Conservation (phyloP, 2,329 filamentous ascomycete species). For the Clarireedia hainanense region DNA sequence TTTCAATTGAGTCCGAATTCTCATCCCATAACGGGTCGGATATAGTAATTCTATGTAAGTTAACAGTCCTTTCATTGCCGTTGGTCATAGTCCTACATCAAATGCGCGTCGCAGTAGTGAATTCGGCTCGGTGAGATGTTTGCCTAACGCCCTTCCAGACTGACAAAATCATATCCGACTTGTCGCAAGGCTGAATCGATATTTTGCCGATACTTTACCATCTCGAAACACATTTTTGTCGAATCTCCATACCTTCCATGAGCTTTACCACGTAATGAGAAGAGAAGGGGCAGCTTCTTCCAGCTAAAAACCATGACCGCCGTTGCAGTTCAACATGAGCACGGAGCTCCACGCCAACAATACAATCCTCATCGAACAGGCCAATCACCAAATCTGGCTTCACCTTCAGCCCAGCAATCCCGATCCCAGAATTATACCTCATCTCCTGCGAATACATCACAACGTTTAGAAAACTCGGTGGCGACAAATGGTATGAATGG, state of each 20-base stretch:
- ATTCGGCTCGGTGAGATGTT: neutral
- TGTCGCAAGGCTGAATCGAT: constrained; percentile 1
- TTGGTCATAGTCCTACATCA: neutral
- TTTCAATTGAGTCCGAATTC: neutral
- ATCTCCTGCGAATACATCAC: constrained; percentile 15
- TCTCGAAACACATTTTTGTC: neutral
- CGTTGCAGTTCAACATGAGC: constrained; percentile 25
- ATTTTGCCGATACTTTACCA: constrained; percentile 5
- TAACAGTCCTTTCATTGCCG: neutral
- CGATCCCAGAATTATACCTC: constrained; percentile 23
- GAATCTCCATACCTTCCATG: constrained; percentile 12
- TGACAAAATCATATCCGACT: neutral
- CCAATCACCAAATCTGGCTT: constrained; percentile 20
- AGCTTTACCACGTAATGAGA: constrained; percentile 15
- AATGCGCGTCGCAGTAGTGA: neutral
- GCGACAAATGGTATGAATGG: constrained; percentile 6
- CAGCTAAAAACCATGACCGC: constrained; percentile 27
- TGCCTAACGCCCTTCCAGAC: neutral
- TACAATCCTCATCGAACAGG: constrained; percentile 24
- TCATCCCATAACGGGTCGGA: neutral
- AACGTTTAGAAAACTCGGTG: neutral
- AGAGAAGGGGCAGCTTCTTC: constrained; percentile 15
- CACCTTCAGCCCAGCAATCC: constrained; percentile 20
- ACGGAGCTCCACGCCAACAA: constrained; percentile 23
- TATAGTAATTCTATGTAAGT: neutral